phyloP scores from a whole-genome alignment of 2,329 filamentous ascomycete genomes.

The Beauveria australis region DNA sequence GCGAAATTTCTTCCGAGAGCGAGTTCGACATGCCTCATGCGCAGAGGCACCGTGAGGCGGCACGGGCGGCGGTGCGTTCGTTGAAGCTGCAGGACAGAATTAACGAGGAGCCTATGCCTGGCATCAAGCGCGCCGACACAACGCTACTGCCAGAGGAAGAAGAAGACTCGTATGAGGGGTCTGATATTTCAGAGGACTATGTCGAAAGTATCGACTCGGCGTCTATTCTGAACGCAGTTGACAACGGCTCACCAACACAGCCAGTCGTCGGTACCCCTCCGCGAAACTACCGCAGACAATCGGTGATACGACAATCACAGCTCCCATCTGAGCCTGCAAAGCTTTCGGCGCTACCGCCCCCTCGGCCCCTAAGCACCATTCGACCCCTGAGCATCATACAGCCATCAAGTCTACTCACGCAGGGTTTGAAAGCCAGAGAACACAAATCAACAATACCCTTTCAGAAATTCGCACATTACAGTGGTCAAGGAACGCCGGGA shows the following conservation, averaged over 20 bases:
- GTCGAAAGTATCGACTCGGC: constrained; percentile 61
- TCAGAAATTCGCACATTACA: constrained; percentile 67
- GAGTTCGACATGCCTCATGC: constrained; percentile 63
- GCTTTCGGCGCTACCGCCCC: constrained; percentile 61
- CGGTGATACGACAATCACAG: constrained; percentile 55
- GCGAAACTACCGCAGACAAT: constrained; percentile 50
- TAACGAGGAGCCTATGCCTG: constrained; percentile 29
- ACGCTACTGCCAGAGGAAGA: constrained; percentile 49
- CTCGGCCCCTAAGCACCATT: constrained; percentile 56
- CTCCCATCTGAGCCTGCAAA: constrained; percentile 47
- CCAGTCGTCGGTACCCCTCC: constrained; percentile 58
- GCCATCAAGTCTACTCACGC: constrained; percentile 63
- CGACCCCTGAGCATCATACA: constrained; percentile 59
- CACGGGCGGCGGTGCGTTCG: constrained; percentile 43
- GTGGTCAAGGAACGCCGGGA: constrained; percentile 69
- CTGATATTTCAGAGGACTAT: constrained; percentile 57
- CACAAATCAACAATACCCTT: constrained; percentile 63
- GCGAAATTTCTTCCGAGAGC: constrained; percentile 76
- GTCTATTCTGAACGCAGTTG: constrained; percentile 60
- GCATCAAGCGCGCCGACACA: constrained; percentile 37
- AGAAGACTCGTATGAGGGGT: constrained; percentile 52
- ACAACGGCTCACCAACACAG: constrained; percentile 46
- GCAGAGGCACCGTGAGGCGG: constrained; percentile 54
- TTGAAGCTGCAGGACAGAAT: constrained; percentile 31
- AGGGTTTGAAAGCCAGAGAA: constrained; percentile 63